Evolutionary conservation across 108 stramenopile genomes (phyloP).

Genomic region (Skeletonema menzelii): DNA sequence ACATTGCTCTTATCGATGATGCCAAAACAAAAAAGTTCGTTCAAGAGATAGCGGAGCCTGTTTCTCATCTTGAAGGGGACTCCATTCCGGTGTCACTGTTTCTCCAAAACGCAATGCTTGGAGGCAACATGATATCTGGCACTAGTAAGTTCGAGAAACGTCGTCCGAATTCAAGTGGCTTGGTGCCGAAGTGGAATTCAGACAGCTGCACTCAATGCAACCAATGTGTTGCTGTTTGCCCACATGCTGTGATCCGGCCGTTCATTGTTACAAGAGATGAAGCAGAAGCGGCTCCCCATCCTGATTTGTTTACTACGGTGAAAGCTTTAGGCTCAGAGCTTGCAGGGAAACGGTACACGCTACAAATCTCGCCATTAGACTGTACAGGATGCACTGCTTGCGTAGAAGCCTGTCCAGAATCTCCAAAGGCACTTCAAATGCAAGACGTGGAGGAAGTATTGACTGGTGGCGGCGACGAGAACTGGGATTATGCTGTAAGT

Average conservation of each 20-base stretch:
- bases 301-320: conserved; percentile 42
- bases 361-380: conserved; percentile 60
- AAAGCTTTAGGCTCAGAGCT: conserved; percentile 56
- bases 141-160: conserved; percentile 59
- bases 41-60: conserved; percentile 59
- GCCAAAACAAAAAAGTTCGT: conserved; percentile 56
- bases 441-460: conserved; percentile 49
- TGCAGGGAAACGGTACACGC: conserved; percentile 57
- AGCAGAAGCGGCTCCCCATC: conserved; percentile 47
- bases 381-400: conserved; percentile 73
- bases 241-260: conserved; percentile 64
- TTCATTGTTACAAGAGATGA: conserved; percentile 67
- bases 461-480: conserved; percentile 42
- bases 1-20: conserved; percentile 57
- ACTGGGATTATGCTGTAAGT: conserved; percentile 59
- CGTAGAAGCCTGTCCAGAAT: conserved; percentile 66
- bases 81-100: conserved; percentile 60
- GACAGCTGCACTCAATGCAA: conserved; percentile 65
- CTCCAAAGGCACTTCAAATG: conserved; percentile 64
- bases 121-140: conserved; percentile 58
- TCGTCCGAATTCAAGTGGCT: conserved; percentile 51
- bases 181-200: conserved; percentile 56
- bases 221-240: conserved; percentile 65
- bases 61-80: conserved; percentile 60
- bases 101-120: conserved; percentile 62